Evolutionary conservation across 2,329 filamentous ascomycete genomes (phyloP).

Genomic region (Trichoderma lentiforme): DNA sequence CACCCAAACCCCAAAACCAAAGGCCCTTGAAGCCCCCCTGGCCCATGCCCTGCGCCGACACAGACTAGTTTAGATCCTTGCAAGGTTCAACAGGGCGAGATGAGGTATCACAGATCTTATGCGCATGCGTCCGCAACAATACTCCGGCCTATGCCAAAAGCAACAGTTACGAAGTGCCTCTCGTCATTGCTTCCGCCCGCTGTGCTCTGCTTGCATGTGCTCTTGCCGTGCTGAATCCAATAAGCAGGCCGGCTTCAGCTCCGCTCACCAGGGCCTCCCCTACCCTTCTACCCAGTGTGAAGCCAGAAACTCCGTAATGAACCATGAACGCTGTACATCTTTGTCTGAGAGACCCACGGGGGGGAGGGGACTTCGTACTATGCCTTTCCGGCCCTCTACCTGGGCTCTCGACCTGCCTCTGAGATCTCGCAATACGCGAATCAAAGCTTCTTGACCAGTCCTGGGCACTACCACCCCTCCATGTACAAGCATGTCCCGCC

Average conservation of each 20-base stretch:
- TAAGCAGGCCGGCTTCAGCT: slow-evolving; percentile 5
- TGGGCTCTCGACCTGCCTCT: neutral
- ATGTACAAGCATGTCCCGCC: slow-evolving; percentile 28
- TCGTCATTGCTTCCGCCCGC: slow-evolving; percentile 15
- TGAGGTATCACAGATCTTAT: slow-evolving; percentile 42
- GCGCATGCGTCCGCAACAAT: slow-evolving; percentile 32
- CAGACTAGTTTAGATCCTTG: slow-evolving; percentile 14
- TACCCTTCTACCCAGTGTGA: neutral
- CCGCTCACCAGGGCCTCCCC: neutral
- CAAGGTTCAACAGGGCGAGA: slow-evolving; percentile 35
- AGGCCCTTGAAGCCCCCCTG: slow-evolving; percentile 16
- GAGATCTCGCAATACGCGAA: neutral
- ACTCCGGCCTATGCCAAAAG: slow-evolving; percentile 27
- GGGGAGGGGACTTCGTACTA: neutral
- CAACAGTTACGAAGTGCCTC: neutral
- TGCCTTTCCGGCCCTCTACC: neutral
- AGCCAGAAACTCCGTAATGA: neutral
- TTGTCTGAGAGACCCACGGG: neutral
- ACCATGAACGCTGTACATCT: neutral
- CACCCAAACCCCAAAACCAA: neutral
- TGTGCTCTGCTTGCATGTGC: neutral
- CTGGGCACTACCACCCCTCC: neutral
- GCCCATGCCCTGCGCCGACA: slow-evolving; percentile 18
- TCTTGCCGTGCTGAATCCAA: neutral
- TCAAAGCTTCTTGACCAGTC: neutral